Conservation (phyloP, 2,329 filamentous ascomycete species). For the Hortaea werneckii region DNA sequence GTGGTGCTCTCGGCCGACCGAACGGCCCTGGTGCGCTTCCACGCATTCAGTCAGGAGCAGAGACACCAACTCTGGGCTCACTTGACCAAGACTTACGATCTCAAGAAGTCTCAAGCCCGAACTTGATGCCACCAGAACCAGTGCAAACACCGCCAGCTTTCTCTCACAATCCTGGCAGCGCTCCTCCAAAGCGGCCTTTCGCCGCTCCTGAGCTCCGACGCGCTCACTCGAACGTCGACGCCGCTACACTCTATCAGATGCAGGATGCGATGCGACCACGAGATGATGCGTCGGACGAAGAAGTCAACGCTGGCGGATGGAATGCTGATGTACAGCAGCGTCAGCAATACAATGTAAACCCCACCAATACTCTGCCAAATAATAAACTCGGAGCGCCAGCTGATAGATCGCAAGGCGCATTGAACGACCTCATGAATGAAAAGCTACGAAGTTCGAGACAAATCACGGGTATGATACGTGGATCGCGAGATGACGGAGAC, state of each 20-base stretch:
- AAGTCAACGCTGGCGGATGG: constrained; percentile 4
- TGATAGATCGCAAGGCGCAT: constrained; percentile 19
- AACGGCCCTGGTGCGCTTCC: constrained; percentile 37
- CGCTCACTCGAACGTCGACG: constrained; percentile 75
- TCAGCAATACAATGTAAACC: constrained; percentile 4
- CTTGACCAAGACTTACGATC: constrained; percentile 41
- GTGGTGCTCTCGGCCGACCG: constrained; percentile 13
- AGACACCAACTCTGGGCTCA: constrained; percentile 32
- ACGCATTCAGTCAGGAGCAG: constrained; percentile 49
- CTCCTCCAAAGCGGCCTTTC: constrained; percentile 59
- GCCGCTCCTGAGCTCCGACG: constrained; percentile 68
- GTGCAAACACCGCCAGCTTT: constrained; percentile 72
- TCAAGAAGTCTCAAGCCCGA: constrained; percentile 19
- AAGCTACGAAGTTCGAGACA: constrained; percentile 13
- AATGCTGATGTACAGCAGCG: constrained; percentile 8
- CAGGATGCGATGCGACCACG: constrained; percentile 48
- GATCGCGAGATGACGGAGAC: constrained; percentile 33
- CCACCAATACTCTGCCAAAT: background rate
- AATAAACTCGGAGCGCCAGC: constrained; percentile 13
- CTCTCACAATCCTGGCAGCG: constrained; percentile 60
- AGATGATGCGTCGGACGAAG: constrained; percentile 20
- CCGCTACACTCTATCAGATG: constrained; percentile 70
- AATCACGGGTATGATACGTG: constrained; percentile 37
- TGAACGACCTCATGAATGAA: constrained; percentile 5
- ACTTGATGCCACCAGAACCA: constrained; percentile 52